These are phyloP conservation scores for Coemansia furcata DNA, from an alignment of 192 early-diverging fungal genomes.

Conservation along the genomic window DNA sequence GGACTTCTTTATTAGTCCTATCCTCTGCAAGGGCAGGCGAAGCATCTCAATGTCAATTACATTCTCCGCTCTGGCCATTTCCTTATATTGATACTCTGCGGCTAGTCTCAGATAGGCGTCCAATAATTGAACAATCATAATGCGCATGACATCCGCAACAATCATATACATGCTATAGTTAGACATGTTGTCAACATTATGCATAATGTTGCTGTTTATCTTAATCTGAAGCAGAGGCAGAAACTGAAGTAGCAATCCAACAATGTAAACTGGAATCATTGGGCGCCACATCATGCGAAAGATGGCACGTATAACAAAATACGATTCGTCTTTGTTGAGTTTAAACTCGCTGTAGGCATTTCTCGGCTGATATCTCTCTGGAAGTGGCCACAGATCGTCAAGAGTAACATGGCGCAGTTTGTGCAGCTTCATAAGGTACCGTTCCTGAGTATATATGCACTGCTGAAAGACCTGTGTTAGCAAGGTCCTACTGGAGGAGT, in stretches of 20 bases:
- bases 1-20: slow-evolving; percentile 5
- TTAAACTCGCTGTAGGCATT: slow-evolving; percentile 10
- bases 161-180: slow-evolving; percentile 21
- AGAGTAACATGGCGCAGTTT: not conserved
- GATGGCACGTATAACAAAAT: slow-evolving; percentile 39
- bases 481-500: not conserved
- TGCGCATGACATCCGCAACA: not conserved
- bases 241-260: slow-evolving; percentile 5
- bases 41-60: slow-evolving; percentile 9
- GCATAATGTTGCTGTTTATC: slow-evolving; percentile 12
- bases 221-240: not conserved
- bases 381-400: slow-evolving; percentile 1
- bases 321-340: slow-evolving; percentile 23
- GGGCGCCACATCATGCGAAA: slow-evolving; percentile 31
- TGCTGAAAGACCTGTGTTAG: not conserved
- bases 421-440: not conserved
- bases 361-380: not conserved
- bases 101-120: not conserved
- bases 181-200: slow-evolving; percentile 16
- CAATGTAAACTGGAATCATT: slow-evolving; percentile 22
- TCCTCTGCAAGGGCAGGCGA: slow-evolving; percentile 16
- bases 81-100: not conserved
- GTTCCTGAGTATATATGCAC: not conserved
- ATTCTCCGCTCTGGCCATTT: not conserved
- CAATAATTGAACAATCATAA: slow-evolving; percentile 5